Evolutionary conservation across 106 monocot species (phyloP), one percentile per base, ranked within the genome.

Genomic region (Narthecium ossifragum): DNA sequence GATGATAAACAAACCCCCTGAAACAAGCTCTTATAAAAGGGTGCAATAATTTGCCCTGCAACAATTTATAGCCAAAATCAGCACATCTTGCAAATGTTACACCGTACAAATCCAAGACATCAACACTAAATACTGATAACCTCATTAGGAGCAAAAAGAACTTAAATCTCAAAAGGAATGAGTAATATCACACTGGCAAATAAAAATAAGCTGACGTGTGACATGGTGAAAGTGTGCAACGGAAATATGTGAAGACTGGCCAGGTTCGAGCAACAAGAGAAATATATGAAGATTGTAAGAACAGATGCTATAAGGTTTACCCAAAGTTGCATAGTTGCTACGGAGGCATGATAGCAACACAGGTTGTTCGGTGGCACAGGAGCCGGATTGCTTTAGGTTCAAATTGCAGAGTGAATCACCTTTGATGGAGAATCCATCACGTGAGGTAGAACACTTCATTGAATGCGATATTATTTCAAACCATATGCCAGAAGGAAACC

Each of bases 401-500:
- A 17, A 24, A 11, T 31, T 31, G 4, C 50, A 64, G 39, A 64
- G 2, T 32, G 20, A 5, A 41, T 12, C 18, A 18, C 23, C 31
- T 24, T 48, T 47, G 34, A 29, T 18, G 36, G 33, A 53, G n/a
- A 46, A 27, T 31, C 17, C 66, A 64, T 50, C 18, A 34, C 26
- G 40, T 36, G 38, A 28, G 57, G 34, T 30, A 70, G 12, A n/a
- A 57, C 7, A 20, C 8, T 9, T 17, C 2, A 30, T 18, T 53
- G 51, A 15, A 45, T 13, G n/a, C 30, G 54, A 39, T 13, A 69
- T 29, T 28, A 68, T 61, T 25, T 79, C 64, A 34, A 98, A 82
- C 83, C 84, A 87, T 61, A 91, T 34, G 64, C 87, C 96, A 40
- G 96, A 81, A 6, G 98, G 84, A 77, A 98, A 91, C 62, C 83